Evolutionary conservation across 1,284 basidiomycete species (phyloP).

Genomic region (Cystobasidium pallidum): DNA sequence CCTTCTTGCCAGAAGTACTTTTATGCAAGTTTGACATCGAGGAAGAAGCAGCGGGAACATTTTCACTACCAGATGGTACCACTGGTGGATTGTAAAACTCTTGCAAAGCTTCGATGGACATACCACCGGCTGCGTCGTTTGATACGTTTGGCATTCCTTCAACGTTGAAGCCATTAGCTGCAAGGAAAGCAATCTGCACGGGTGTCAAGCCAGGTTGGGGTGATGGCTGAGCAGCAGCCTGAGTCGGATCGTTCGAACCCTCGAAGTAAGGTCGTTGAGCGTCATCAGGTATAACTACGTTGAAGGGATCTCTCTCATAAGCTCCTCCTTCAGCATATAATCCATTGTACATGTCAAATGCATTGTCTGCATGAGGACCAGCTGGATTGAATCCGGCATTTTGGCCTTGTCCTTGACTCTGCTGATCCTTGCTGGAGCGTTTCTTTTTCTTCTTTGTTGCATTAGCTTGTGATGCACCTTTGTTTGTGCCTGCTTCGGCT

Average conservation of each 20-base stretch:
- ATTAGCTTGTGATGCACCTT: neutral
- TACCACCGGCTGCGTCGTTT: constrained; percentile 5
- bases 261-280: constrained; percentile 43
- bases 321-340: constrained; percentile 32
- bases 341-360: constrained; percentile 13
- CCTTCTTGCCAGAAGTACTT: constrained; percentile 17
- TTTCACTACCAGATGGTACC: neutral
- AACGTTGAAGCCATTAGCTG: constrained; percentile 37
- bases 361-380: neutral
- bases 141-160: constrained; percentile 38
- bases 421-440: constrained; percentile 9
- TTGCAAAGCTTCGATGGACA: constrained; percentile 21
- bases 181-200: constrained; percentile 33
- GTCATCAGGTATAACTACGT: constrained; percentile 45
- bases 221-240: neutral
- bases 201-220: constrained; percentile 26
- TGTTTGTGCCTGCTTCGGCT: neutral
- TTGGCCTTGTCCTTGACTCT: neutral
- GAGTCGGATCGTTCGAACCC: constrained; percentile 8
- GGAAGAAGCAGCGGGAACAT: constrained; percentile 7
- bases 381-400: neutral
- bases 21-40: constrained; percentile 2
- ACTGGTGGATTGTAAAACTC: constrained; percentile 8
- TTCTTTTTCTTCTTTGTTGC: constrained; percentile 33
- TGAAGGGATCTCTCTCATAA: constrained; percentile 33